Conservation (phyloP, 768 basidiomycete genomes). For the Bullera alba region DNA sequence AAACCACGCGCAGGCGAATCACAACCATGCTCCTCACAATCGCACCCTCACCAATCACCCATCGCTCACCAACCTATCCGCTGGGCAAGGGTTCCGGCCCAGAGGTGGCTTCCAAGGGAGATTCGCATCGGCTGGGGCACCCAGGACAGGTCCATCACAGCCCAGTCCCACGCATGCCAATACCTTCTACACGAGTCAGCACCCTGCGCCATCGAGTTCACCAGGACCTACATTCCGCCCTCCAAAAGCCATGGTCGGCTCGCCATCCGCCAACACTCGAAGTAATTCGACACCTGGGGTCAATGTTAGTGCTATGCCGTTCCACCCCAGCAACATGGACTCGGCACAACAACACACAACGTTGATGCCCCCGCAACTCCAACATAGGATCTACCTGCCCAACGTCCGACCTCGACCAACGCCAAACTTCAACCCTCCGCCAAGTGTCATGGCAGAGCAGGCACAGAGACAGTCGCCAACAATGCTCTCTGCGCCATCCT, state of each 20-base stretch:
- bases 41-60: neutral
- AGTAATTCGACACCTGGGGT: conserved; percentile 7
- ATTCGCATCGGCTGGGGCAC: conserved; percentile 26
- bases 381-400: conserved; percentile 45
- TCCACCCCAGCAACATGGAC: conserved; percentile 16
- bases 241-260: conserved; percentile 1
- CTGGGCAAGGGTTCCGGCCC: conserved; percentile 16
- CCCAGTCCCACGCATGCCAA: conserved; percentile 24
- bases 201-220: conserved; percentile 7
- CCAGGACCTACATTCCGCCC: conserved; percentile 21
- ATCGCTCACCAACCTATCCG: neutral
- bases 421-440: conserved; percentile 38
- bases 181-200: conserved; percentile 17
- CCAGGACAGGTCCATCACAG: conserved; percentile 5
- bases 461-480: conserved; percentile 4
- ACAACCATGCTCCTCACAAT: neutral
- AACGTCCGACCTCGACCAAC: conserved; percentile 23
- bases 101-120: conserved; percentile 18
- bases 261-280: neutral
- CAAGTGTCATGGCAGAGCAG: conserved; percentile 29
- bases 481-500: conserved; percentile 25
- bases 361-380: conserved; percentile 42
- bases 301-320: conserved; percentile 26
- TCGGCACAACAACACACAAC: conserved; percentile 30
- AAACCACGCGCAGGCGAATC: conserved; percentile 5